Evolutionary conservation across 441 rosid species (phyloP).

Genomic region (Capsella rubella): DNA sequence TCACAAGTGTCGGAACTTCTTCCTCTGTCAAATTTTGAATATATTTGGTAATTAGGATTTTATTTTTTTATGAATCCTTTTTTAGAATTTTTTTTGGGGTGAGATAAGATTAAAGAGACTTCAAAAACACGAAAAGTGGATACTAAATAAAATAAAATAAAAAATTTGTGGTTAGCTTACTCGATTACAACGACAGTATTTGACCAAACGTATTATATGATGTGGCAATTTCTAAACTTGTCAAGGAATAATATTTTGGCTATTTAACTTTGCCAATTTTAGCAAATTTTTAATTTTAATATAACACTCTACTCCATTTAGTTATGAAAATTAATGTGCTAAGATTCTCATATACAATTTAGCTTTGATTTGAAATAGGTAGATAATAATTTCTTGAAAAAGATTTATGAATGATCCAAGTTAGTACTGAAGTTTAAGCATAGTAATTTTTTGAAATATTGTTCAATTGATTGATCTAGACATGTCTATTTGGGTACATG

Average conservation of each 20-base stretch:
- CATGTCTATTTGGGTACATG: too few species aligned
- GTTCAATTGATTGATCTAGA: too few species aligned
- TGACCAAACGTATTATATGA: slow-evolving; percentile 23
- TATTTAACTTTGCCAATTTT: background rate
- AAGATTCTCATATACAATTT: background rate
- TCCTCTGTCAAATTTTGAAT: slow-evolving; percentile 24
- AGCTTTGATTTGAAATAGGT: too few species aligned
- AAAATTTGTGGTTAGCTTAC: slow-evolving; percentile 16
- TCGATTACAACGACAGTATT: slow-evolving; percentile 4
- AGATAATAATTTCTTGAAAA: too few species aligned
- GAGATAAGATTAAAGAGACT: slow-evolving; percentile 28
- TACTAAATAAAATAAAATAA: too few species aligned
- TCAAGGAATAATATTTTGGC: background rate
- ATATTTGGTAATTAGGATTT: background rate
- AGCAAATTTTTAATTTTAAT: background rate
- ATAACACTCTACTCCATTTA: too few species aligned
- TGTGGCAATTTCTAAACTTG: background rate
- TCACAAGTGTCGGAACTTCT: slow-evolving; percentile 38
- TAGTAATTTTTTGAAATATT: too few species aligned
- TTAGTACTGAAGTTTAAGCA: too few species aligned
- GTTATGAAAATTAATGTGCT: background rate
- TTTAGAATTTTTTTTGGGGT: background rate
- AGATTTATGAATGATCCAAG: too few species aligned
- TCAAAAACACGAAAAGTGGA: slow-evolving; percentile 27
- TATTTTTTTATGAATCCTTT: background rate